Evolutionary conservation across 192 early-diverging fungal species (phyloP).

Genomic region (Podila minutissima): DNA sequence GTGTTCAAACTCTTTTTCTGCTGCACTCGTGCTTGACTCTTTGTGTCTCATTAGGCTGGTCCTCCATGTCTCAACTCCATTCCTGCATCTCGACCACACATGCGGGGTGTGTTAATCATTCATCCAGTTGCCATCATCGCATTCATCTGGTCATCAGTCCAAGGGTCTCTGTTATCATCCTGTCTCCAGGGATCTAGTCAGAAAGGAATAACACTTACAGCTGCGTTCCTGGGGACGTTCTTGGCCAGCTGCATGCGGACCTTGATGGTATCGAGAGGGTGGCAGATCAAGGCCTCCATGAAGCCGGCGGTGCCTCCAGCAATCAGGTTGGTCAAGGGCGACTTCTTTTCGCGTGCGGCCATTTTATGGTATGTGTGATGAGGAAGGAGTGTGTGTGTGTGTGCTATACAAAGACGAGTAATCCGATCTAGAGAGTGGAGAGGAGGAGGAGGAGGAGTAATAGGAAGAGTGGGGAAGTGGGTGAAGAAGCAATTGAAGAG

Average conservation of each 20-base stretch:
- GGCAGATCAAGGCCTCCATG: slow-evolving; percentile 89
- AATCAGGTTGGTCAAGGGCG: slow-evolving; percentile 82
- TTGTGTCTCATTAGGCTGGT: too few species aligned
- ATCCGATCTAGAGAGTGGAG: not conserved
- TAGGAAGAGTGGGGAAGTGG: not conserved
- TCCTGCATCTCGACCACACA: too few species aligned
- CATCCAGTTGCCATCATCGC: too few species aligned
- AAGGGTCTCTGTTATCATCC: too few species aligned
- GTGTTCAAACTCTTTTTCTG: too few species aligned
- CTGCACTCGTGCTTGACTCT: too few species aligned
- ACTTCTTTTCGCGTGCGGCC: slow-evolving; percentile 61
- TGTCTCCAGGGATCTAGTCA: not conserved
- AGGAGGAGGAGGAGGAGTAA: not conserved
- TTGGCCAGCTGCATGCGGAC: slow-evolving; percentile 92
- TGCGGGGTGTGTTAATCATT: too few species aligned
- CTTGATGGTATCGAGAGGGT: slow-evolving; percentile 97
- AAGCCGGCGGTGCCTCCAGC: slow-evolving; percentile 93
- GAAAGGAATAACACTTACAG: slow-evolving; percentile 53
- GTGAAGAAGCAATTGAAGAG: not conserved
- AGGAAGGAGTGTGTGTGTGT: not conserved
- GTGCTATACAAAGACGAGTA: not conserved
- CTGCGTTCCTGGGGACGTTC: slow-evolving; percentile 61
- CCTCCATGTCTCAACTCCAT: too few species aligned
- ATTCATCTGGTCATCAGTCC: too few species aligned
- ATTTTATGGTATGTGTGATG: slow-evolving; percentile 4